A percentile compares a stretch with the other conserved stretches of the same genome.
phyloP scores from a whole-genome alignment of 139 green algal genomes.

The Trebouxia sp. region DNA sequence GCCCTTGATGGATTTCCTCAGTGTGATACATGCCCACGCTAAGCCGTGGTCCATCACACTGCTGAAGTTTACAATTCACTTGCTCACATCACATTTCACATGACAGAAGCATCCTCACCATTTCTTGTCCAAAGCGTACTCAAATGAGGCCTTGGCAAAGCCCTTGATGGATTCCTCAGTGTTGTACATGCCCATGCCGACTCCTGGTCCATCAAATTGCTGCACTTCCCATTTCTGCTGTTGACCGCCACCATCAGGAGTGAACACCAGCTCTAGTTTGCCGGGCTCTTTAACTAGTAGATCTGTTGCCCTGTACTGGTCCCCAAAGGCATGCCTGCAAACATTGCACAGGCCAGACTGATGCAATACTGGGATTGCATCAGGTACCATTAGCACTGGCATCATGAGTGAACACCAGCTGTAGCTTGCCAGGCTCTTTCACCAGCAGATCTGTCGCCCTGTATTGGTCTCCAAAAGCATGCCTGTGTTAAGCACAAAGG shows the following conservation, averaged over 20 bases:
- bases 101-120: conserved; percentile 62
- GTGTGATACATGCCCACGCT: conserved; percentile 93
- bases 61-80: conserved; percentile 56
- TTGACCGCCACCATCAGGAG: conserved; percentile 33
- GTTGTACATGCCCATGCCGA: conserved; percentile 95
- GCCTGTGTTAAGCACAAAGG: no score
- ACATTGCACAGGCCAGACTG: no score
- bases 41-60: conserved; percentile 77
- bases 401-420: conserved; percentile 64
- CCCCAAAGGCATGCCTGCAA: conserved; percentile 90
- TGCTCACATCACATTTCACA: conserved; percentile 33
- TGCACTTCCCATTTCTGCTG: conserved; percentile 60
- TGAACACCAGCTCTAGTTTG: conserved; percentile 83
- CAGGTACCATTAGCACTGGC: no score
- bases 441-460: conserved; percentile 87
- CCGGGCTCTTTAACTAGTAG: conserved; percentile 72
- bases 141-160: conserved; percentile 91
- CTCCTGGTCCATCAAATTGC: conserved; percentile 71
- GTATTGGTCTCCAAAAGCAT: conserved; percentile 98
- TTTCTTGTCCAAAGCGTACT: conserved; percentile 81
- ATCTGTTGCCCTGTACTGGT: conserved; percentile 97
- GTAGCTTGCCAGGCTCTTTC: conserved; percentile 77
- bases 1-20: conserved; percentile 79
- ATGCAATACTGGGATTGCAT: no score
- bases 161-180: conserved; percentile 91